Evolutionary conservation across 768 basidiomycete species (phyloP).

Genomic region (Suillus fuscotomentosus): DNA sequence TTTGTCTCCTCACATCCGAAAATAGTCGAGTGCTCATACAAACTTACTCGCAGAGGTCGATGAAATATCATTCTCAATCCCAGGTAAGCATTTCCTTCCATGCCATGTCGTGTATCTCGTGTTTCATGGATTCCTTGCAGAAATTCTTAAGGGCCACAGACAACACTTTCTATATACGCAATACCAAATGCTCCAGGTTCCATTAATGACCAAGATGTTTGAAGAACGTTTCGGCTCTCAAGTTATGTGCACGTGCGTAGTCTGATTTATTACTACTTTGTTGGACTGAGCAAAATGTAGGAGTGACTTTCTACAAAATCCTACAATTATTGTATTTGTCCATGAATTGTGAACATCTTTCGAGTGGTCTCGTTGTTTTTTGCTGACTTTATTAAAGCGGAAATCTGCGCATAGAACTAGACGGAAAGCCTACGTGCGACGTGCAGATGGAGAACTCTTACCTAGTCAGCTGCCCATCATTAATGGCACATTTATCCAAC

Average conservation of each 20-base stretch:
- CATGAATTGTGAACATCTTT: constrained; percentile 84
- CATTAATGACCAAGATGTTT: constrained; percentile 63
- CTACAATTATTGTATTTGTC: constrained; percentile 80
- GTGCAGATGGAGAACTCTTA: constrained; percentile 81
- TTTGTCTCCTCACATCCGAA: constrained; percentile 23
- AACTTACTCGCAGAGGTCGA: constrained; percentile 48
- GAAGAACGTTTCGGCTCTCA: constrained; percentile 78
- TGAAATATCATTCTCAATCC: constrained; percentile 62
- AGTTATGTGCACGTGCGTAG: constrained; percentile 82
- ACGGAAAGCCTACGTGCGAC: constrained; percentile 69
- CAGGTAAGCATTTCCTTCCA: constrained; percentile 44
- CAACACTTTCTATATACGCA: constrained; percentile 76
- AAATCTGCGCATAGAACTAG: constrained; percentile 82
- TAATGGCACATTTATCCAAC: neutral
- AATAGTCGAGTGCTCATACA: neutral
- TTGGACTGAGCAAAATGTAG: constrained; percentile 36
- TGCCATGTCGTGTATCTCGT: neutral
- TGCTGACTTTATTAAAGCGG: constrained; percentile 51
- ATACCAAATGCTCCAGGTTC: constrained; percentile 79
- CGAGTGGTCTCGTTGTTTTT: neutral
- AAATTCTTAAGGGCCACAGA: constrained; percentile 88
- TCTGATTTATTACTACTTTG: neutral
- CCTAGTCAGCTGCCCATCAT: constrained; percentile 48
- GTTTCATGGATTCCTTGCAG: constrained; percentile 34
- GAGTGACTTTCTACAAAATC: constrained; percentile 71